Evolutionary conservation across 345 rosid species (phyloP), one percentile per base, ranked within the genome.

Genomic region (Theobroma cacao): DNA sequence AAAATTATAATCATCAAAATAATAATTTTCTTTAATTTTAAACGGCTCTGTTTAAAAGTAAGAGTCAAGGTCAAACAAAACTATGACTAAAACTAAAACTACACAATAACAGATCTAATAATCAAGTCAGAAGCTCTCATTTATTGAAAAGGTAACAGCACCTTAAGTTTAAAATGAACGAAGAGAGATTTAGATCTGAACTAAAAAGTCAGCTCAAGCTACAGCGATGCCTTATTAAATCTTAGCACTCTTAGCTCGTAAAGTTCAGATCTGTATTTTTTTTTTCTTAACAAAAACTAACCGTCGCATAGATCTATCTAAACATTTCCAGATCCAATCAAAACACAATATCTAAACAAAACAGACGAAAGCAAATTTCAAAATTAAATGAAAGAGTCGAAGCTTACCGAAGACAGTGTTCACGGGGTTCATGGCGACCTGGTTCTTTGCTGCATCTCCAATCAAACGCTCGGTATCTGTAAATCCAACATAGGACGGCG

Each of bases 401-500:
- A 74, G 22, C 89, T 81, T 84, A 91, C 92, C 93, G 40, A 88
- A 91, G 30, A 90, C 95, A 63, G 95, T 89, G 87, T 91, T 91
- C 6, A 84, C 7, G 0, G 94, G 94, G 85, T 91, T 91, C 93
- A 89, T 91, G 81, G 93, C 93, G 74, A 91, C 95, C 88, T 91
- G 95, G 40, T 91, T 91, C 91, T 91, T 91, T 9, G 94, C 94
- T 0, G 94, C 94, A 83, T 90, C 95, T 11, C 93, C 95, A 22
- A 90, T 90, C 86, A 91, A 82, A 78, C 95, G 86, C 87, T 91
- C 93, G 34, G 92, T 76, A 36, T 91, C 93, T 0, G 92, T 88
- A 78, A 91, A 91, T 3, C 82, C 94, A 9, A 89, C 94, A 62
- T 90, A 90, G 2, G 93, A 89, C 1, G 94, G 94, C 9, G 93